phyloP scores from a whole-genome alignment of 192 early-diverging fungal species.

The Oehlia diaphana region DNA sequence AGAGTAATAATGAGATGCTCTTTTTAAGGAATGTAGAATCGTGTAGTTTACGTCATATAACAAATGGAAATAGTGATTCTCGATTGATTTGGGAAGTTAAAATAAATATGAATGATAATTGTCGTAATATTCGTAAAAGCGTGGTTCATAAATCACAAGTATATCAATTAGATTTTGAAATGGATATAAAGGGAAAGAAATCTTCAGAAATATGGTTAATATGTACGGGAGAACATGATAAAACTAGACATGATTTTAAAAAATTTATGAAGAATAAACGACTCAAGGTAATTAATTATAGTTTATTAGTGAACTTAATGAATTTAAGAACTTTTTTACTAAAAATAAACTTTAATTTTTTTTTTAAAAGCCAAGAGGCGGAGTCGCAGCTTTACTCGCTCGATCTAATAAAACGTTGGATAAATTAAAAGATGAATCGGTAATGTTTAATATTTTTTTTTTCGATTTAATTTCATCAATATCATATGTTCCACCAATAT shows the following conservation, averaged over 20 bases:
- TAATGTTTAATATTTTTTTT: background rate
- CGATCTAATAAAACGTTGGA: background rate
- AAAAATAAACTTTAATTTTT: background rate
- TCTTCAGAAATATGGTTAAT: background rate
- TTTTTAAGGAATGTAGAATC: constrained; percentile 18
- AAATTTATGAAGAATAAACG: background rate
- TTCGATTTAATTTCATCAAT: no score
- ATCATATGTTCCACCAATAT: background rate
- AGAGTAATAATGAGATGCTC: background rate
- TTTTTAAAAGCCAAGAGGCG: constrained; percentile 1
- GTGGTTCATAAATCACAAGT: background rate
- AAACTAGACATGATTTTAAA: background rate
- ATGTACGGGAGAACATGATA: background rate
- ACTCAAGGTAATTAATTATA: background rate
- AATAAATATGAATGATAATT: background rate
- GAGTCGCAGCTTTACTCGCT: background rate
- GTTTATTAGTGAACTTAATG: background rate
- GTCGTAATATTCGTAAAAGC: background rate
- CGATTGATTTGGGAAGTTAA: background rate
- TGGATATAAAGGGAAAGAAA: background rate
- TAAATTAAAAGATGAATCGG: background rate
- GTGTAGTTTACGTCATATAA: background rate
- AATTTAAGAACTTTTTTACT: no score
- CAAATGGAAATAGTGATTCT: background rate
- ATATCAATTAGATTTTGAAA: background rate